Conservation (phyloP, 306 rosid species). For the Glycine tomentella region DNA sequence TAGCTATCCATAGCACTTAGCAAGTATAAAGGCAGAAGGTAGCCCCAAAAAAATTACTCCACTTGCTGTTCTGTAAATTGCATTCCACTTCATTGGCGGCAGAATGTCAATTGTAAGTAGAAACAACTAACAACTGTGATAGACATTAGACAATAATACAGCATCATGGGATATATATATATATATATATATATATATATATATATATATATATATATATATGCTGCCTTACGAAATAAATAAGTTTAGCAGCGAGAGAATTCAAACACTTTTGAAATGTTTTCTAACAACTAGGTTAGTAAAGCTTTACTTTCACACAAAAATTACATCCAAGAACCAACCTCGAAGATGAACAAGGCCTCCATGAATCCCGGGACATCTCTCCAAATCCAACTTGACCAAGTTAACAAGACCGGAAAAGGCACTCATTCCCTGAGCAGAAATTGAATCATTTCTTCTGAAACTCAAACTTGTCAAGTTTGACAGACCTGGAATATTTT, state of each 20-base stretch:
- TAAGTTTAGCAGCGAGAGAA: conserved; percentile 5
- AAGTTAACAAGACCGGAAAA: conserved; percentile 70
- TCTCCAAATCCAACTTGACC: conserved; percentile 93
- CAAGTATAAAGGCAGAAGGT: conserved; percentile 1
- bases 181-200: too few relatives aligned
- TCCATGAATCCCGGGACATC: conserved; percentile 90
- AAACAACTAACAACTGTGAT: conserved; percentile 19
- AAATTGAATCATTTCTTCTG: conserved; percentile 80
- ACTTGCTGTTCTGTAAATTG: conserved; percentile 6
- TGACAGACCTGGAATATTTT: conserved; percentile 71
- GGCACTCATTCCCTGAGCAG: conserved; percentile 83
- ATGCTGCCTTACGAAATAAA: conserved; percentile 15
- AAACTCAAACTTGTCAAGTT: conserved; percentile 86
- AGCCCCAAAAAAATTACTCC: conserved; percentile 2
- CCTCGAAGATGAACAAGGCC: conserved; percentile 90
- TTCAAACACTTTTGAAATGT: background rate
- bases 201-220: too few relatives aligned
- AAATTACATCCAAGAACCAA: conserved; percentile 46
- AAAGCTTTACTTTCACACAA: conserved; percentile 15
- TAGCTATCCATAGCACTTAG: conserved; percentile 18
- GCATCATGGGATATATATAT: background rate
- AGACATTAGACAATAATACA: background rate
- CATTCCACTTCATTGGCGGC: conserved; percentile 10
- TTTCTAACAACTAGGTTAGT: background rate
- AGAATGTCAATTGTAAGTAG: conserved; percentile 11